Percentiles rank a stretch among this genome's conserved stretches.
Evolutionary conservation across 176 grass and related monocot genomes (phyloP).

Genomic region (Dactylis glomerata): DNA sequence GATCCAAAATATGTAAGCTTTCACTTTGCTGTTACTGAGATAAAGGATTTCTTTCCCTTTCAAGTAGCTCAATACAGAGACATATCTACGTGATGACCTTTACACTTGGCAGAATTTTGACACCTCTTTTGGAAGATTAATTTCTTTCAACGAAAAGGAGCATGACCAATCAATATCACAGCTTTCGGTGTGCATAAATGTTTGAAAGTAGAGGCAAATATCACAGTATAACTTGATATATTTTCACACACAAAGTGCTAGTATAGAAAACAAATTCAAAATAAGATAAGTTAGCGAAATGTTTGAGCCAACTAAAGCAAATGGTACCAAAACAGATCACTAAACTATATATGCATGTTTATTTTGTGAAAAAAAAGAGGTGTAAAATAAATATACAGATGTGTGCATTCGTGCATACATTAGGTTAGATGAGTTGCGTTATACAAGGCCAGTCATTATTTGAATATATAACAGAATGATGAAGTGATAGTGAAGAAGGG

Average conservation of each 20-base stretch:
- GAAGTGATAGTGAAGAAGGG: slow-evolving; percentile 51
- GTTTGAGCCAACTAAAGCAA: not conserved
- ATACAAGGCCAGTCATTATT: slow-evolving; percentile 2
- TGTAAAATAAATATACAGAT: not conserved
- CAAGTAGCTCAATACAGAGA: slow-evolving; percentile 33
- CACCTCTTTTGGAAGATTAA: slow-evolving; percentile 19
- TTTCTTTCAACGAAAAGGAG: slow-evolving; percentile 34
- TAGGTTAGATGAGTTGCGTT: not conserved
- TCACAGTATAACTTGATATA: not conserved
- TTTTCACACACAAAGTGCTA: slow-evolving; percentile 11
- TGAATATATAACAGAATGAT: slow-evolving; percentile 26
- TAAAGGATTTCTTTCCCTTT: slow-evolving; percentile 47
- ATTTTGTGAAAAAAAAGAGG: not conserved
- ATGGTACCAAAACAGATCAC: slow-evolving; percentile 11
- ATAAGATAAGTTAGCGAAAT: not conserved
- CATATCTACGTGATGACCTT: slow-evolving; percentile 21
- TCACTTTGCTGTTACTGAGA: slow-evolving; percentile 33
- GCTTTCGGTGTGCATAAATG: slow-evolving; percentile 33
- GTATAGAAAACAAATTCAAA: not conserved
- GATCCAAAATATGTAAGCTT: slow-evolving; percentile 48
- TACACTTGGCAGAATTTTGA: slow-evolving; percentile 49
- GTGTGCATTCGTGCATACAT: not conserved
- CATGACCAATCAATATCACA: slow-evolving; percentile 33
- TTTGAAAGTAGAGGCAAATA: slow-evolving; percentile 23
- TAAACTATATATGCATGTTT: not conserved